Evolutionary conservation across 305 asterid species (phyloP), one percentile per base, ranked within the genome.

Genomic region (Fraxinus sp.): DNA sequence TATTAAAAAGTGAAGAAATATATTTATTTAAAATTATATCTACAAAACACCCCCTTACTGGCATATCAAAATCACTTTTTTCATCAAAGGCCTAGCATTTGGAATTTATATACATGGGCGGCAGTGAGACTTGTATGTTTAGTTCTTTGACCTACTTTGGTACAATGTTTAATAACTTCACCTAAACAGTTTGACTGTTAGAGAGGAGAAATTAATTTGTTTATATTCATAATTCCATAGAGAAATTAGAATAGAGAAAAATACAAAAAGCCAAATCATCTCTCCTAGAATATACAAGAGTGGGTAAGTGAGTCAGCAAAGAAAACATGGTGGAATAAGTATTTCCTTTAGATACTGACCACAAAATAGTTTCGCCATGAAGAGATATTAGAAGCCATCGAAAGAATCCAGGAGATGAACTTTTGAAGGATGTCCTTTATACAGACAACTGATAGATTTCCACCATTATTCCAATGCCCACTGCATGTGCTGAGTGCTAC

Each of bases 311-410:
- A 33, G 66, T 57, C 5, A 76, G 49, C 28, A 36, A 73, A 8
- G 10, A 55, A 59, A 83, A 64, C n/a, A 73, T 74, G 66, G 18
- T 52, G 24, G 79, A 73, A 76, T 39, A 73, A 71, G 78, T 64
- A 64, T 66, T 75, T 41, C 26, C 71, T 78, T 10, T 49, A 41
- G 59, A 83, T 82, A 90, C 97, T 90, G 78, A 96, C 99, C 98
- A 96, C 99, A 82, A 94, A 32, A 86, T 90, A 96, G 86, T 92
- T 96, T 79, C 98, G 98, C 99, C 98, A 96, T 18, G 91, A 84
- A 72, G 92, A 85, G 80, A 96, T 84, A 83, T 79, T 80, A 71
- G 89, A 90, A 66, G 86, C 81, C 86, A 80, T 74, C 71, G 92
- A 87, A 90, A 88, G 80, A 57, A 86, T 83, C 86, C 87, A 80